A percentile compares a stretch with the other conserved stretches of the same genome.
These are phyloP conservation scores for Agaricus blazei DNA, from an alignment of 768 basidiomycete species.

Conservation along the genomic window DNA sequence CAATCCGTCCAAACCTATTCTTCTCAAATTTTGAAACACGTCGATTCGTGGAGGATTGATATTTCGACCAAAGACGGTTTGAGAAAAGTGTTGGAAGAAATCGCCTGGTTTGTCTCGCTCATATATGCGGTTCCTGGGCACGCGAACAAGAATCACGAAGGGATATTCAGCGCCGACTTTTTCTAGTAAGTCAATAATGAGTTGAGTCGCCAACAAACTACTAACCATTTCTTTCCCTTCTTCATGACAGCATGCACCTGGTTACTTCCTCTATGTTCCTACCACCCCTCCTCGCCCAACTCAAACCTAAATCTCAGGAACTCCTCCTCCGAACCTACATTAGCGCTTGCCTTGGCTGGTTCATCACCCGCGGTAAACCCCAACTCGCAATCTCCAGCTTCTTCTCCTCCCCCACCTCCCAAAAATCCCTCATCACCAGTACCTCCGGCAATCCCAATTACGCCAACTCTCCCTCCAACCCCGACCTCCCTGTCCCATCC, in stretches of 20 bases:
- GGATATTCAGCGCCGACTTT: conserved; percentile 50
- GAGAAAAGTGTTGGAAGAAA: conserved; percentile 53
- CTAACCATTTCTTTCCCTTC: neutral
- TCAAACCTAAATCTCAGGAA: conserved; percentile 38
- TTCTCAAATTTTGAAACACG: conserved; percentile 28
- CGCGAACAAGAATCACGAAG: conserved; percentile 23
- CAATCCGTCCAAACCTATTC: conserved; percentile 30
- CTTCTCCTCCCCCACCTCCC: conserved; percentile 37
- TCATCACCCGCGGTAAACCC: conserved; percentile 52
- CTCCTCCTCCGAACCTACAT: conserved; percentile 57
- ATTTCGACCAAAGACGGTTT: conserved; percentile 22
- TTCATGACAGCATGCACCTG: conserved; percentile 52
- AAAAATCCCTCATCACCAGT: neutral
- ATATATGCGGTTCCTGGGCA: conserved; percentile 56
- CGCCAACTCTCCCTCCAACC: neutral
- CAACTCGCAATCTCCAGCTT: conserved; percentile 33
- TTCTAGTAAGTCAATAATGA: conserved; percentile 37
- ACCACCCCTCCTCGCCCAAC: conserved; percentile 36
- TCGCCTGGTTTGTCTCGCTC: conserved; percentile 50
- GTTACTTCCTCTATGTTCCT: conserved; percentile 66
- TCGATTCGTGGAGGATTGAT: conserved; percentile 36
- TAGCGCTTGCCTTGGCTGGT: conserved; percentile 44
- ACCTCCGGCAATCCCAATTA: conserved; percentile 13
- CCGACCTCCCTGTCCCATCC: neutral
- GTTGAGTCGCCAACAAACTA: conserved; percentile 2